phyloP scores from a whole-genome alignment of 352 stramenopile genomes.

The Blastocystis sp. region DNA sequence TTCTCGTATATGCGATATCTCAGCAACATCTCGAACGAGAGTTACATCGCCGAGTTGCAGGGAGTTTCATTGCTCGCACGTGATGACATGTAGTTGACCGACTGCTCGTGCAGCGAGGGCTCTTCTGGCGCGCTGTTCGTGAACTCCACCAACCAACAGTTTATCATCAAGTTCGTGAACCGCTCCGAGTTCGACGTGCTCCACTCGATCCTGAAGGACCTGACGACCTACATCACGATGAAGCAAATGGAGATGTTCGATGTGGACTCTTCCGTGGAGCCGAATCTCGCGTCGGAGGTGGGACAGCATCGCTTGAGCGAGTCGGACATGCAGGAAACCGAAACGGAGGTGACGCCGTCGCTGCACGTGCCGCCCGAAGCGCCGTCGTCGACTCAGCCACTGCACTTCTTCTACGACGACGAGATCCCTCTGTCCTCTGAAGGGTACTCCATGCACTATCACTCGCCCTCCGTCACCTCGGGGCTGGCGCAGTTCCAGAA shows the following conservation, averaged over 20 bases:
- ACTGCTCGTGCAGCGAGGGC: constrained; percentile 44
- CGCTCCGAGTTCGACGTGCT: constrained; percentile 53
- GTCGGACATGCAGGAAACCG: constrained; percentile 10
- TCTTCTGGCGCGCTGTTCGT: constrained; percentile 60
- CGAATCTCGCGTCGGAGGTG: neutral
- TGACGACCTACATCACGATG: constrained; percentile 29
- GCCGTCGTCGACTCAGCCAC: no score
- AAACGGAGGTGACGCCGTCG: neutral
- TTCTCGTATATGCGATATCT: constrained; percentile 56
- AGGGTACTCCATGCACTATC: neutral
- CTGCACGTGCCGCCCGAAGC: neutral
- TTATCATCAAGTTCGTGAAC: constrained; percentile 71
- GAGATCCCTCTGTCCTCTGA: constrained; percentile 22
- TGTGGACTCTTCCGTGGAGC: neutral
- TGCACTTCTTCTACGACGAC: neutral
- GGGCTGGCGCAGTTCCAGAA: no score
- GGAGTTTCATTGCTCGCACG: neutral
- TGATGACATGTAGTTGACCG: constrained; percentile 7
- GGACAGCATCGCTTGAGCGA: neutral
- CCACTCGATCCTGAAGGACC: constrained; percentile 26
- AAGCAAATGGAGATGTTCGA: neutral
- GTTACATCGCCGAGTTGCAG: constrained; percentile 44
- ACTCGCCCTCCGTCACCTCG: neutral
- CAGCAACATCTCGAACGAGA: neutral
- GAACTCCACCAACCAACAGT: constrained; percentile 1